A percentile compares a stretch with the other conserved stretches of the same genome.
Conservation (phyloP, 2,329 filamentous ascomycete genomes). For the Emmonsiellopsis sp. region DNA sequence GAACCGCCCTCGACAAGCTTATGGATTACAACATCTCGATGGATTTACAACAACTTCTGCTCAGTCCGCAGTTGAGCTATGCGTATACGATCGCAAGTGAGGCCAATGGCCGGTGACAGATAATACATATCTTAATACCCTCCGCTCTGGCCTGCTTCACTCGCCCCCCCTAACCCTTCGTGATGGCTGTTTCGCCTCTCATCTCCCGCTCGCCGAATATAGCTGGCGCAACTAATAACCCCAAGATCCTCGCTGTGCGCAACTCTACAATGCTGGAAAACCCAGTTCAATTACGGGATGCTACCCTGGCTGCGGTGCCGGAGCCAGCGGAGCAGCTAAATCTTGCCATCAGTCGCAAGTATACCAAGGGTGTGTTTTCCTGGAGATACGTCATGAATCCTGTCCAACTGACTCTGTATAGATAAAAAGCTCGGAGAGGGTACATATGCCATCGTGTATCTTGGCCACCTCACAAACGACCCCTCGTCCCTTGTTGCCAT, state of each 20-base stretch:
- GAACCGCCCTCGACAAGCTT: too few relatives aligned
- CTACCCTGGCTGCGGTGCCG: slow-evolving; percentile 19
- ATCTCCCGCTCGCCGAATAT: slow-evolving; percentile 28
- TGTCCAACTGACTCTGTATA: slow-evolving; percentile 24
- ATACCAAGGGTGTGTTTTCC: slow-evolving; percentile 63
- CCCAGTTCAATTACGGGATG: background rate
- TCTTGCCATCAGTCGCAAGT: slow-evolving; percentile 74
- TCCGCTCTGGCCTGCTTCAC: too few relatives aligned
- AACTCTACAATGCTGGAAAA: slow-evolving; percentile 13
- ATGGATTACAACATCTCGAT: too few relatives aligned
- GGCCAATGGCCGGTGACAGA: too few relatives aligned
- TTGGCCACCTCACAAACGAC: slow-evolving; percentile 67
- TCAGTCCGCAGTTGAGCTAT: too few relatives aligned
- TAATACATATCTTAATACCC: too few relatives aligned
- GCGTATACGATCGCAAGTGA: too few relatives aligned
- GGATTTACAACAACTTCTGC: too few relatives aligned
- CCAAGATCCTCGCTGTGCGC: slow-evolving; percentile 27
- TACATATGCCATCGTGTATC: slow-evolving; percentile 93
- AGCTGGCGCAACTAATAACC: slow-evolving; percentile 23
- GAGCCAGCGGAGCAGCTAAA: slow-evolving; percentile 66
- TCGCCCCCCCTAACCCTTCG: background rate
- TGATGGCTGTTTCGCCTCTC: slow-evolving; percentile 37
- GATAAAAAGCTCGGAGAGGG: slow-evolving; percentile 90
- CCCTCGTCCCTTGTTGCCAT: slow-evolving; percentile 67
- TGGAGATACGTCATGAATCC: slow-evolving; percentile 2